Base-by-base conservation (phyloP, 345 rosid species). In the Mercurialis annua region DNA sequence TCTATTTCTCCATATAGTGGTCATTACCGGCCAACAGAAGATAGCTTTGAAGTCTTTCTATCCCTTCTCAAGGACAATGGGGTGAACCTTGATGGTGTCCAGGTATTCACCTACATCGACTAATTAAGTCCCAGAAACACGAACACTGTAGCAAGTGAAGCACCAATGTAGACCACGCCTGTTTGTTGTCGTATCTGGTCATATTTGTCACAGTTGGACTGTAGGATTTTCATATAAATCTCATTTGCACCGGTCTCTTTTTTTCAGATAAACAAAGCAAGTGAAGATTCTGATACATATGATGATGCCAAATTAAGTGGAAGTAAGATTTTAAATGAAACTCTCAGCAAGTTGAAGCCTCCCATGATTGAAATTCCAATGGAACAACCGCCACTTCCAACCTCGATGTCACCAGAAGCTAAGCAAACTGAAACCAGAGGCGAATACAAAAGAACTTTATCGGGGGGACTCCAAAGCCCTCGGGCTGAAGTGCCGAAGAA, bases 1-100 rank as follows among this genome's bases (percentile, higher is more conserved):
- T 79, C 87, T 59, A 73, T 93, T 58, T 90, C 98, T 49, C 87
- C 94, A 29, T 90, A 93, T 48, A 93, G 98, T 53, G 98, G 98
- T 49, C 98, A 93, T 69, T 93, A 93, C 68, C 83, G 86, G 71
- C 98, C 97, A 17, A 83, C 88, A 29, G 92, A 87, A 40, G 91
- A 84, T 49, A 85, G 82, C 66, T 90, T 93, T 5, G 78, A 80
- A 17, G 71, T 62, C 74, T 86, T 93, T 76, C 58, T 84, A 23
- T 81, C 84, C 54, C 77, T 87, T 72, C 96, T 93, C 61, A 70
- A 64, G 76, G 91, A 86, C 58, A 81, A 85, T 33, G 87, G 85
- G 26, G 97, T 93, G 74, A 81, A 75, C 64, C 69, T 89, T n/a
- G 77, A 80, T 46, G 78, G 73, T 71, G 92, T 90, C 48, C 79